A percentile compares a stretch with the other conserved stretches of the same genome.
These are phyloP conservation scores for Citrus medica DNA, from an alignment of 345 rosid species.

Conservation along the genomic window DNA sequence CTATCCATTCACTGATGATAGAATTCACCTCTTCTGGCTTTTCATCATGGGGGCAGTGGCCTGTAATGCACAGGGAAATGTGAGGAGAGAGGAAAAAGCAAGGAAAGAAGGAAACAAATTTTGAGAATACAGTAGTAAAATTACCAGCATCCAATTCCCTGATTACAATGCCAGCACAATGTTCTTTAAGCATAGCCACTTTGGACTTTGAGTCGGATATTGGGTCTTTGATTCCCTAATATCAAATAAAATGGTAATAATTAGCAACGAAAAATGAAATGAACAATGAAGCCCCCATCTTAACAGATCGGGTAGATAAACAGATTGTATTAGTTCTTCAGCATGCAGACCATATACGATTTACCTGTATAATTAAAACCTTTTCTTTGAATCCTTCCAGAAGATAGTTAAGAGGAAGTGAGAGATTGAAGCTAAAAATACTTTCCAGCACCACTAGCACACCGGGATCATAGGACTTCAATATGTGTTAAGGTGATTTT, in stretches of 20 bases:
- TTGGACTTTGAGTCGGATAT: conserved; percentile 56
- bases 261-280: neutral
- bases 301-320: neutral
- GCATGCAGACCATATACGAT: neutral
- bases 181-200: conserved; percentile 58
- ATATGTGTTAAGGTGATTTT: conserved; percentile 42
- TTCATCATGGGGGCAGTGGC: conserved; percentile 93
- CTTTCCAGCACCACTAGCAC: conserved; percentile 74
- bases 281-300: neutral
- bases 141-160: conserved; percentile 71
- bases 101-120: neutral
- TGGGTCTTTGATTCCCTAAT: conserved; percentile 87
- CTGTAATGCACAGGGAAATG: conserved; percentile 25
- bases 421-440: conserved; percentile 73
- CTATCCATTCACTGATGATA: conserved; percentile 54
- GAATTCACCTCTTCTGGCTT: conserved; percentile 58
- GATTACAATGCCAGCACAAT: conserved; percentile 43
- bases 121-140: neutral
- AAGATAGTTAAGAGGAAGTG: conserved; percentile 75
- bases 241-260: conserved; percentile 1
- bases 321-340: neutral
- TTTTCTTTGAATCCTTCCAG: conserved; percentile 52
- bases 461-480: conserved; percentile 83
- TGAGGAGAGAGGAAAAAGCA: neutral
- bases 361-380: conserved; percentile 73